A percentile compares a stretch with the other conserved stretches of the same genome.
Conservation (phyloP, 176 grass and related monocot genomes). For the Musa schizocarpa region DNA sequence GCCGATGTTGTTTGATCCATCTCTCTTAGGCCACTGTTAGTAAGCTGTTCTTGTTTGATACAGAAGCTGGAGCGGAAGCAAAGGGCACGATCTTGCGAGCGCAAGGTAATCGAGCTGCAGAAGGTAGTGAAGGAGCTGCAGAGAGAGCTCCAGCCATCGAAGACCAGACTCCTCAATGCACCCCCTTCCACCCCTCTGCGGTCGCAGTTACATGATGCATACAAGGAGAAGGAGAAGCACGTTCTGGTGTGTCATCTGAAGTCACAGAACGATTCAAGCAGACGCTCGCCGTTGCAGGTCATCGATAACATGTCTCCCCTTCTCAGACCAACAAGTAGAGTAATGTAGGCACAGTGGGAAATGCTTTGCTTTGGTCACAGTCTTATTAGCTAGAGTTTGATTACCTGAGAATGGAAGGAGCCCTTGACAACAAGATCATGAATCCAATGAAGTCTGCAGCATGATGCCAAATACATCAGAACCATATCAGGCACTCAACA, state of each 20-base stretch:
- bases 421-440: not conserved
- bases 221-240: constrained; percentile 68
- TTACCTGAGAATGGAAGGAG: not conserved
- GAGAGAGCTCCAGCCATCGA: constrained; percentile 47
- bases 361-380: not conserved
- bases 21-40: not conserved
- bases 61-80: constrained; percentile 82
- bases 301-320: constrained; percentile 41
- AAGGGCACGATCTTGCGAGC: constrained; percentile 38
- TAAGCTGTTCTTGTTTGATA: not conserved
- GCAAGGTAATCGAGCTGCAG: constrained; percentile 40
- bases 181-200: constrained; percentile 26
- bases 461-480: too few relatives aligned
- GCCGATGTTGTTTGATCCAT: not conserved
- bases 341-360: not conserved
- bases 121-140: constrained; percentile 51
- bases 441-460: too few relatives aligned
- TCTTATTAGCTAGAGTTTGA: not conserved
- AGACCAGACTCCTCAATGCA: constrained; percentile 23
- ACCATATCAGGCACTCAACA: too few relatives aligned
- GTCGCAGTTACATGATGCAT: constrained; percentile 32
- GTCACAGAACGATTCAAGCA: constrained; percentile 36
- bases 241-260: constrained; percentile 65
- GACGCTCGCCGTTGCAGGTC: constrained; percentile 53
- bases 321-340: not conserved